Evolutionary conservation across 148 eudicot species (phyloP).

Genomic region (Camellia granthamiana): DNA sequence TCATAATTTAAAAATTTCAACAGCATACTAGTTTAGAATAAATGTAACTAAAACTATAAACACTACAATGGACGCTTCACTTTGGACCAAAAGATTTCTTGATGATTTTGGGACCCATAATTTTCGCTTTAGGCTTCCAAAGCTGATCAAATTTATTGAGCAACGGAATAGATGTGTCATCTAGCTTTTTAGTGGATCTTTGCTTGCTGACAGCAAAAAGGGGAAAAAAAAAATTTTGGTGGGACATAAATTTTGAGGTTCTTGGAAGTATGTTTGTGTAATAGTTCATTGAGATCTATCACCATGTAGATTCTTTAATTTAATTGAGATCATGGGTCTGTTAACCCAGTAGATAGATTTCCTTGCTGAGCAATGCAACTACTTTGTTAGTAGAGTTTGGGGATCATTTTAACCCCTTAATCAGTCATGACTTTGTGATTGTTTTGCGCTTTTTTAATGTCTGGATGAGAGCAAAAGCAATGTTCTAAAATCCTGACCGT

Average conservation of each 20-base stretch:
- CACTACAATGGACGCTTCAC: too few species aligned
- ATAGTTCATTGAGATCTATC: neutral
- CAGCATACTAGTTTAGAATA: too few species aligned
- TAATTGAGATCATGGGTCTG: neutral
- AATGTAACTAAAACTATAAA: too few species aligned
- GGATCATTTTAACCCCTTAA: neutral
- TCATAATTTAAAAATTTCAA: too few species aligned
- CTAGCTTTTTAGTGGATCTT: neutral
- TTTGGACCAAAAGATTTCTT: too few species aligned
- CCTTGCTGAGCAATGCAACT: neutral
- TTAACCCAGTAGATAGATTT: conserved; percentile 2
- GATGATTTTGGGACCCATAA: too few species aligned
- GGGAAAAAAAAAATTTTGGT: too few species aligned
- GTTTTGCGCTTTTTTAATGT: neutral
- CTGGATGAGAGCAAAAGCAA: neutral
- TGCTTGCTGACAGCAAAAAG: neutral
- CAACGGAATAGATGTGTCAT: too few species aligned
- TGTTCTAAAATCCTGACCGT: too few species aligned
- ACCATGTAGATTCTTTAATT: conserved; percentile 2
- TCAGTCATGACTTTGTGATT: neutral
- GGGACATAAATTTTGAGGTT: neutral
- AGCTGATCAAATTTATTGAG: too few species aligned
- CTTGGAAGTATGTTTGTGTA: neutral
- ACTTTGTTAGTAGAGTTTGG: neutral
- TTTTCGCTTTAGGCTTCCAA: too few species aligned